phyloP scores from a whole-genome alignment of 495 filamentous ascomycete genomes.

The Symbiotaphrina buchneri region DNA sequence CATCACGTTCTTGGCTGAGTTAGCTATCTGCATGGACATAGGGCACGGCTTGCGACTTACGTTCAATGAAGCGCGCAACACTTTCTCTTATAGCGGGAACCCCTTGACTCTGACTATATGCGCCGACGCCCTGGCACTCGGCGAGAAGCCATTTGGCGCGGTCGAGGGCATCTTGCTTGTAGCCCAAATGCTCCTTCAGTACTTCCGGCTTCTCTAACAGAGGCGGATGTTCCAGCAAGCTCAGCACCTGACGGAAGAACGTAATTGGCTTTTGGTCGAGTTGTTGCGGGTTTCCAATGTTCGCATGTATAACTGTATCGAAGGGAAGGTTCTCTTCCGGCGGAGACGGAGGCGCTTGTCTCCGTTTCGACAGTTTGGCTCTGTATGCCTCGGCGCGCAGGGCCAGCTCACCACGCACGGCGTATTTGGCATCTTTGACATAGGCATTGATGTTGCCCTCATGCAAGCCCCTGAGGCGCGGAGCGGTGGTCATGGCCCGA shows the following conservation, averaged over 20 bases:
- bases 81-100: conserved; percentile 65
- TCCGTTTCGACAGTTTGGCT: conserved; percentile 25
- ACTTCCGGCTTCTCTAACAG: conserved; percentile 59
- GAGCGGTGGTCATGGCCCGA: conserved; percentile 19
- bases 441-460: conserved; percentile 82
- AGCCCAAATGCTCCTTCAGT: conserved; percentile 42
- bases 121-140: conserved; percentile 75
- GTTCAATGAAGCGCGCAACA: conserved; percentile 77
- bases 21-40: neutral
- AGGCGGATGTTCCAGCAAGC: conserved; percentile 72
- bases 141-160: conserved; percentile 58
- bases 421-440: conserved; percentile 72
- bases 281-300: conserved; percentile 98
- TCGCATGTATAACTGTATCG: conserved; percentile 76
- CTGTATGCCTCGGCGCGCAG: conserved; percentile 78
- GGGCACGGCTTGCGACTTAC: no score
- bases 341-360: conserved; percentile 10
- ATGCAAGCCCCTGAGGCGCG: conserved; percentile 36
- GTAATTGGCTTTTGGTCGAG: conserved; percentile 97
- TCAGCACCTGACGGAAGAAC: conserved; percentile 94
- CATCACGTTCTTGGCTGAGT: conserved; percentile 41
- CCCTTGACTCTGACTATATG: conserved; percentile 88
- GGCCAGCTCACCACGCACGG: conserved; percentile 87
- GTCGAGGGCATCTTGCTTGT: conserved; percentile 71
- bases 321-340: conserved; percentile 51